Base-by-base conservation (phyloP, 768 basidiomycete genomes). In the Kondoa subrosea region DNA sequence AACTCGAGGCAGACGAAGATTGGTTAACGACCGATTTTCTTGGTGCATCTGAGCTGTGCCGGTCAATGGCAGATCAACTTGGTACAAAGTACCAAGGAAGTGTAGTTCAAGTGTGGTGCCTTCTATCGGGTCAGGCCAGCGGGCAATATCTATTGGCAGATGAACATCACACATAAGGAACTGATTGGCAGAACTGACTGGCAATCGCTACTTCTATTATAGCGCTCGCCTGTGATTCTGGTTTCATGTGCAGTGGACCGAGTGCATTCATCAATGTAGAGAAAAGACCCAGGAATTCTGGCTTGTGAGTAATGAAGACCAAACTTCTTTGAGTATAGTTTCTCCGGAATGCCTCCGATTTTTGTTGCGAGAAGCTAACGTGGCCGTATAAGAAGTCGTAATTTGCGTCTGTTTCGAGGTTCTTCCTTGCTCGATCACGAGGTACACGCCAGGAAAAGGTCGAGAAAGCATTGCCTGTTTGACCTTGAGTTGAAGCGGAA, bases 301-400 rank as follows among this genome's bases (percentile, higher is more conserved):
- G 61, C 26, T 63, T 66, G 29, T 77, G 87, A 83, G 68, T 86
- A 82, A 71, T 87, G 56, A 95, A 83, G 8, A 92, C 89, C 30
- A 95, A 79, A 1, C 88, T 88, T 58, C 84, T 83, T 85, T 89
- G 69, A 26, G 63, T 71, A 75, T 89, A 91, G 4, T 89, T 89
- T 29, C 91, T 82, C 73, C 85, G 87, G 1, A 83, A 84, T 0
- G 79, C 76, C 14, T 80, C 64, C 75, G 89, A 87, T 75, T 81
- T 81, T 69, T 79, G 80, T 75, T 89, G 88, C 1, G 82, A 83
- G 74, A 91, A 91, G 74, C 87, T 80, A 1, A 86, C 83, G 76
- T 83, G 89, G 0, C 88, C 88, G 72, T 89, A 87, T 26, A 88
- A 77, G 73, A 84, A 88, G 3, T 85, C 85, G 70, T 88, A 14